Evolutionary conservation across 768 basidiomycete genomes (phyloP), one percentile per base, ranked within the genome.

Genomic region (Leucosporidium yakuticum): DNA sequence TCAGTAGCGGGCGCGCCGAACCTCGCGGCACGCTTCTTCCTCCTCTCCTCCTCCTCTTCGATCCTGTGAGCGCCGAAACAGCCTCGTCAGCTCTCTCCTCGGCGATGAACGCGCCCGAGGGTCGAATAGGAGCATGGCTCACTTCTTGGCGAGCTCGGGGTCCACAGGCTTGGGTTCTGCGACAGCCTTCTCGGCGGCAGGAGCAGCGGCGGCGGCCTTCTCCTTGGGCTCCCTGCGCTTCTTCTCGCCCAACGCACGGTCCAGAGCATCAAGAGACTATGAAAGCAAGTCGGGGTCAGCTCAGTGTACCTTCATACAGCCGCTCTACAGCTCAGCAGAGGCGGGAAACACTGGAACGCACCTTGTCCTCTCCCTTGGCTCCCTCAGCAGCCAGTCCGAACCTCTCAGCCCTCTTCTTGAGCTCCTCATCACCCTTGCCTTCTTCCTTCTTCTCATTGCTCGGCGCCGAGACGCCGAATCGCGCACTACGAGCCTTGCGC

Each of bases 11-110:
- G 36, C 3, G 34, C 20, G 8, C 57, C 67, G 57, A 74, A 74
- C 60, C 69, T 62, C 47, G 63, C 74, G 4, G 70, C 69, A 8
- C 75, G 70, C 65, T 76, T 76, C 60, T 72, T 61, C 64, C 74
- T 76, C 70, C 67, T 71, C 51, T 74, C 74, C 59, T 76, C 75
- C 44, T 76, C 75, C 25, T 65, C 69, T 4, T 39, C 67, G 23
- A 71, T 11, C 39, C 39, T 44, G 39, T 15, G 39, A 9, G 8
- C 8, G 39, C 39, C 39, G 39, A 44, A 15, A 15, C 39, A 36
- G 39, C 11, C 39, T 15, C 14, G 14, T 44, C 39, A 44, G 39
- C 39, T 44, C 39, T 44, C 39, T 7, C 2, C 39, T 9, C 2
- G 11, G 2, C 39, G 39, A 12, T 2, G 2, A 44, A 44, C 11